phyloP scores from a whole-genome alignment of 163 green algal species.

The Chlorella variabilis region DNA sequence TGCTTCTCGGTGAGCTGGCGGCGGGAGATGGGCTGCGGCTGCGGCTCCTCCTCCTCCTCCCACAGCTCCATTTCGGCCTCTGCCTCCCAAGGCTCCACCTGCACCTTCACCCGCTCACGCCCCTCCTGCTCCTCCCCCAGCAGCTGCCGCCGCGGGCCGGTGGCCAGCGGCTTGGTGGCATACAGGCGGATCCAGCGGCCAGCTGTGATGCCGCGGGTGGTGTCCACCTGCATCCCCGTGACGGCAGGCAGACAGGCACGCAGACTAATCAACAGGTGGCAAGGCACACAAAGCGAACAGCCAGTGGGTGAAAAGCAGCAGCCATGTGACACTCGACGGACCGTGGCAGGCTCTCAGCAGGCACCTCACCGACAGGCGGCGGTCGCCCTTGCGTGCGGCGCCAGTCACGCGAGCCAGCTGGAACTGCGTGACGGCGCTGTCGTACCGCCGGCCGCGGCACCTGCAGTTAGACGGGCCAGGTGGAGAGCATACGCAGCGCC shows the following conservation, averaged over 20 bases:
- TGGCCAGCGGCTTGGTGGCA: not conserved
- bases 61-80: too few species aligned
- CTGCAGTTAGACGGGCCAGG: not conserved
- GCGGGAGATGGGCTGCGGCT: too few species aligned
- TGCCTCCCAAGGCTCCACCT: too few species aligned
- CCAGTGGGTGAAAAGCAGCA: too few species aligned
- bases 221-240: not conserved
- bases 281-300: too few species aligned
- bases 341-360: too few species aligned
- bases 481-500: not conserved
- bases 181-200: constrained; percentile 19
- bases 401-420: not conserved
- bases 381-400: not conserved
- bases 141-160: not conserved
- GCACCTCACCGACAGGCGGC: not conserved
- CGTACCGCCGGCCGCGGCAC: not conserved
- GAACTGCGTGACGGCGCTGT: not conserved
- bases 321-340: too few species aligned
- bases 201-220: not conserved
- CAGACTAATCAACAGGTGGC: too few species aligned
- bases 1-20: too few species aligned
- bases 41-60: too few species aligned
- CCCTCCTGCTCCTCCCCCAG: not conserved
- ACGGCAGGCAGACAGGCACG: not conserved
- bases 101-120: not conserved